Base-by-base conservation (phyloP, 257 asterid species). In the Galeopsis tetrahit region DNA sequence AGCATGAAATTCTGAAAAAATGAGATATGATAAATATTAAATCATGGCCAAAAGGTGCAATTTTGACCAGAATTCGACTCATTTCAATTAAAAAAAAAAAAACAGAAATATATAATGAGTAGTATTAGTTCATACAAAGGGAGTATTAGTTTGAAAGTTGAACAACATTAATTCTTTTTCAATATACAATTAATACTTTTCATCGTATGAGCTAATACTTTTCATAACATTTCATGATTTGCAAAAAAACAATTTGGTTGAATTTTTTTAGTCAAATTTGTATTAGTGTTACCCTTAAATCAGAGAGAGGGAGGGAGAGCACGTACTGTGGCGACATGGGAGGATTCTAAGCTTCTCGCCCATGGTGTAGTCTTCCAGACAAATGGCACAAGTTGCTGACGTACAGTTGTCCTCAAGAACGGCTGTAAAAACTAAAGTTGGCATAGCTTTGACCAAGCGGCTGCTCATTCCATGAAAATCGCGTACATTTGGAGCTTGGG, bases 241-340 rank as follows among this genome's bases (percentile, higher is more conserved):
- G 7, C 11, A 8, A 40, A 0, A 7, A 40, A 40, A 7, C 44
- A 40, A 40, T 40, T 7, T 7, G 46, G 46, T 7, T 40, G 46
- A 40, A 40, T 1, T 38, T 38, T 38, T 38, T 5, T 38, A 5
- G 43, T 38, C 43, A 38, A 40, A 40, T 1, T 40, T 7, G 46
- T 10, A 40, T 10, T 2, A 40, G 43, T 46, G 3, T 44, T 48
- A 48, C 55, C 4, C 55, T 48, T 11, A 13, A 10, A 48, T 13
- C 55, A 5, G 11, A 13, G 71, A 9, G 9, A 32, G 33, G 15
- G 75, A 43, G 52, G 76, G 74, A 73, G 75, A 74, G 53, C 42
- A 80, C 96, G 83, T 87, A 90, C 98, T 92, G 57, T 92, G 98
- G 63, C 80, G 76, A 81, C 98, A 92, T 3, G 98, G 98, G 31